Evolutionary conservation across 2,329 filamentous ascomycete species (phyloP), one percentile per base, ranked within the genome.

Genomic region (Pseudogymnoascus destructans): DNA sequence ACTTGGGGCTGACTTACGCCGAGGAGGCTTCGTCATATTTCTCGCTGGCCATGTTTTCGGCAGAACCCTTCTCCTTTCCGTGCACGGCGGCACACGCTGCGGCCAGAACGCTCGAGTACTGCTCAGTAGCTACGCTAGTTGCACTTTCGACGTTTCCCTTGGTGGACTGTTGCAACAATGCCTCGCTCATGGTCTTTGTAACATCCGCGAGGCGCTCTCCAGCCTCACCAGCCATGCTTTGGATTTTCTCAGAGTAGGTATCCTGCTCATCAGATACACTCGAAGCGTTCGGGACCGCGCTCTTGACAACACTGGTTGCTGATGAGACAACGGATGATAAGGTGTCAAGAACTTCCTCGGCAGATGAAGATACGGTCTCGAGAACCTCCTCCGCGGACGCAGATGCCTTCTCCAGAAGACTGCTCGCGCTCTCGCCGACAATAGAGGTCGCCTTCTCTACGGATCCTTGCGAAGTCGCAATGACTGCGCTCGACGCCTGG

Each of bases 41-140:
- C 54, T 79, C 76, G 60, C 74, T 78, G 7, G 74, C 74, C 23
- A 77, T 70, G 55, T 73, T 77, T 61, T 75, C 72, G 8, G 64
- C 69, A 27, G 67, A 65, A n/a, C 72, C 71, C 59, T 71, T 66
- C 49, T 72, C 65, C n/a, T 23, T 7, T 11, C 79, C 79, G 62
- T 81, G 81, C 0, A 84, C 65, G 5, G 74, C 77, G 57, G 72
- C 76, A 57, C 79, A 82, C 0, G 80, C 81, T 46, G 80, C 80
- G 33, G 74, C 72, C 25, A 82, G 66, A 15, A 80, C 81, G 60
- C 74, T 77, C 13, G 75, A 73, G 62, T 82, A 82, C 62, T 81
- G 76, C 56, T 79, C 79, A 52, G 73, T 75, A 30, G 79, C 79
- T 30, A 81, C 64, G 52, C 77, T 80, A 2, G 74, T 77, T 6